Percentiles rank a stretch among this genome's conserved stretches.
These are phyloP conservation scores for Cercospora citrullina DNA, from an alignment of 2,329 filamentous ascomycete genomes.

Conservation along the genomic window DNA sequence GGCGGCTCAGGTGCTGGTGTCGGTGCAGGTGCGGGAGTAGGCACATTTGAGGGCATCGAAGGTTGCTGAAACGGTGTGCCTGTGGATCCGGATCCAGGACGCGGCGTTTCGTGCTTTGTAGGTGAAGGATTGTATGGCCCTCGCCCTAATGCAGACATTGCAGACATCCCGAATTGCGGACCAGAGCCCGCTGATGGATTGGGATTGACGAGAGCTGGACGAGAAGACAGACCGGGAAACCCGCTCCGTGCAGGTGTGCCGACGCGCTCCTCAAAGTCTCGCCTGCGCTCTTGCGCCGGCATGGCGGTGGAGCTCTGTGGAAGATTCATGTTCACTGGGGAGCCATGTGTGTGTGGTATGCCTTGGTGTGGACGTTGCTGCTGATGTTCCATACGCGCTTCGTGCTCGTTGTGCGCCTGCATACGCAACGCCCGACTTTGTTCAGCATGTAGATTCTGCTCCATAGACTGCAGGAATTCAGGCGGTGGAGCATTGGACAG, in stretches of 20 bases:
- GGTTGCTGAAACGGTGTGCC: slow-evolving; percentile 22
- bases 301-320: slow-evolving; percentile 1
- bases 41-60: not conserved
- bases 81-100: slow-evolving; percentile 34
- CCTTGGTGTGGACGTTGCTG: slow-evolving; percentile 25
- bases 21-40: slow-evolving; percentile 26
- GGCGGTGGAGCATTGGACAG: slow-evolving; percentile 24
- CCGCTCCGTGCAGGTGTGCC: slow-evolving; percentile 30
- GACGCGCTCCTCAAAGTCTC: slow-evolving; percentile 35
- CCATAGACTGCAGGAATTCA: slow-evolving; percentile 31
- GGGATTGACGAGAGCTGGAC: slow-evolving; percentile 24
- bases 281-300: slow-evolving; percentile 32
- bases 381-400: slow-evolving; percentile 31
- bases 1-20: slow-evolving; percentile 37
- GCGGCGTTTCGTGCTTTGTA: slow-evolving; percentile 35
- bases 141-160: slow-evolving; percentile 27
- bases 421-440: slow-evolving; percentile 37
- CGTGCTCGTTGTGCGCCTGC: slow-evolving; percentile 28
- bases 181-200: slow-evolving; percentile 16
- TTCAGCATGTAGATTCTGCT: slow-evolving; percentile 28
- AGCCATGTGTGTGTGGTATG: slow-evolving; percentile 31
- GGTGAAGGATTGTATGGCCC: slow-evolving; percentile 34
- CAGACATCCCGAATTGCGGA: slow-evolving; percentile 21
- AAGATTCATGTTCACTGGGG: slow-evolving; percentile 32
- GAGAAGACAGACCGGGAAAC: slow-evolving; percentile 24